Base-by-base conservation (phyloP, 1,284 basidiomycete genomes). In the Coriolopsis trogii region DNA sequence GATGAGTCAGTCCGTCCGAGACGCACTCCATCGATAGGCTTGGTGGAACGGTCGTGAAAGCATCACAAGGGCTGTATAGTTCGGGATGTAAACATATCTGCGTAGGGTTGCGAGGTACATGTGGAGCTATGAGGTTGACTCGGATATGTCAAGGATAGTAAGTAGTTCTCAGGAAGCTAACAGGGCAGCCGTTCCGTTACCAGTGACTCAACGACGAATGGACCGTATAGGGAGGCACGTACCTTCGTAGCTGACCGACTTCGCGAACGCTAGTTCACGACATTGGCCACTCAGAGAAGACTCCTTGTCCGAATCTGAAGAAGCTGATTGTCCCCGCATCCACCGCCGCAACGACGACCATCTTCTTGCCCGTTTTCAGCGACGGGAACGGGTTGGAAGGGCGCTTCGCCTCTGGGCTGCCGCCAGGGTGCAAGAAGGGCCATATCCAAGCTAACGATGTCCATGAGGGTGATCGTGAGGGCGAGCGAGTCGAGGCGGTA, bases 311-410 rank as follows among this genome's bases (percentile, higher is more conserved):
- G 62, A 98, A 95, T 37, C 92, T 75, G 67, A 95, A 87, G 76
- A 98, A 93, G 52, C 91, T 91, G 23, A 90, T 90, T 57, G 84
- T 94, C 6, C 95, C 93, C 6, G 86, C 81, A 70, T 98, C 95
- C 3, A 96, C 94, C 1, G 86, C 92, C 0, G 95, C 96, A 25
- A 99, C 80, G 23, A 98, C 79, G 41, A 96, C 77, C 8, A 79
- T 88, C 62, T 93, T 89, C 65, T 90, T 91, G 0, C 96, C 96
- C 16, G 85, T 83, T 63, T 95, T 93, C 55, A 98, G 75, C 3
- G 81, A 79, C 55, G 81, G 79, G 63, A 94, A 93, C 0, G 90
- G 87, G 63, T 89, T 84, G 1, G 63, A 46, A 13, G 55, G 62
- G 5, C 68, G 64, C 16, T 55, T 20, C 2, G 55, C 30, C 10